Evolutionary conservation across 2,329 filamentous ascomycete species (phyloP), one percentile per base, ranked within the genome.

Genomic region (Rutstroemia sp.): DNA sequence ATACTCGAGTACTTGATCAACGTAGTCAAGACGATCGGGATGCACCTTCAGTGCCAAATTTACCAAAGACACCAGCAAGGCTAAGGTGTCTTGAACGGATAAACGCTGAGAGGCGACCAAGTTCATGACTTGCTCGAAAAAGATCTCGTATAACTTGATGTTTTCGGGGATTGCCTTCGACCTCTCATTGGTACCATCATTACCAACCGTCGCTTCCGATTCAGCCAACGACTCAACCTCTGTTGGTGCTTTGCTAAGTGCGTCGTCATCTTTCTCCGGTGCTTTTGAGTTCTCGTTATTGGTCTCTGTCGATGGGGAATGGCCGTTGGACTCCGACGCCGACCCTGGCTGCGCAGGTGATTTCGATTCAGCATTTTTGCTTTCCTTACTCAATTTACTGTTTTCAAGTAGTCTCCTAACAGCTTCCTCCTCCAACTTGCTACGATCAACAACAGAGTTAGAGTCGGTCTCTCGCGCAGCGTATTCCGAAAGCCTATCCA

Each of bases 41-140:
- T 99, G 97, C 63, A 97, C 95, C 71, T 95, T 97, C 60, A 99
- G 79, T 9, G 95, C 91, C 56, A 99, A 81, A 65, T 97, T 97
- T 40, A 88, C 86, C 42, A 99, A 78, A 4, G 94, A 99, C n/a
- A 95, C 92, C 46, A 97, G 78, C 44, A 99, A 76, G 9, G 92
- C 94, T 65, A 96, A 94, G 17, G 89, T 95, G 70, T 99, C 95
- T 71, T 95, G 91, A 62, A 99, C 92, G 0, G 92, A 88, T 52
- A 99, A 78, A 63, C 90, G 86, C 68, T 96, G 90, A 52, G 88
- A 89, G 72, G 91, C 92, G 60, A 97, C 92, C 51, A 99, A 77
- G 67, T 92, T 92, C 68, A 95, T 88, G 60, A 97, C 94, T 72
- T 97, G 94, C 51, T 91, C 87, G 68, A 97, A 95, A 78, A 97